A percentile compares a stretch with the other conserved stretches of the same genome.
Evolutionary conservation across 768 basidiomycete genomes (phyloP).

Genomic region (Chalciporus piperatus): DNA sequence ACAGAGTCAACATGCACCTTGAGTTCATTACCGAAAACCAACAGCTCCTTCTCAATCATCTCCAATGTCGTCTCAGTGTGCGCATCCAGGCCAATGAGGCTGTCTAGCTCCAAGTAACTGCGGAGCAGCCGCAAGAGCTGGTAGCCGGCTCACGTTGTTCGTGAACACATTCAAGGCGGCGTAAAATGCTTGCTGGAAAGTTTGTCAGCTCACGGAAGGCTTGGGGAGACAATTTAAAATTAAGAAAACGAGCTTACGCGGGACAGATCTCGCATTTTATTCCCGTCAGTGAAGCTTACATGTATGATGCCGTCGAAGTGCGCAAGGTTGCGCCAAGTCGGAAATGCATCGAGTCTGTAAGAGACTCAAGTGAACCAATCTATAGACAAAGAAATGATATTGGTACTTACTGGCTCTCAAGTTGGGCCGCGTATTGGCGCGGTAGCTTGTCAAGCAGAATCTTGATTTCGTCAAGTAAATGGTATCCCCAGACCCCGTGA

Average conservation of each 20-base stretch:
- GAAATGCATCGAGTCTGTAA: conserved; percentile 27
- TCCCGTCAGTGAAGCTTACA: conserved; percentile 33
- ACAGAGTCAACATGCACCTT: not conserved
- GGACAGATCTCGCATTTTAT: conserved; percentile 36
- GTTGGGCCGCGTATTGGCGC: too few species aligned
- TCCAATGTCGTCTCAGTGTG: conserved; percentile 30
- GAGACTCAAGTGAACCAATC: not conserved
- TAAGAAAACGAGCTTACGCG: conserved; percentile 24
- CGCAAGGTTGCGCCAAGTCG: conserved; percentile 34
- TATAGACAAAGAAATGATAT: not conserved
- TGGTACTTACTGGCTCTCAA: not conserved
- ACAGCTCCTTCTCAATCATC: conserved; percentile 16
- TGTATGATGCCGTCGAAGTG: conserved; percentile 29
- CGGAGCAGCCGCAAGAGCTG: conserved; percentile 27
- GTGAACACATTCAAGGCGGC: conserved; percentile 1
- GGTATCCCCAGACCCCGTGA: not conserved
- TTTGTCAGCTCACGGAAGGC: not conserved
- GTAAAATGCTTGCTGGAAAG: not conserved
- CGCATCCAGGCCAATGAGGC: conserved; percentile 27
- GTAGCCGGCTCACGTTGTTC: conserved; percentile 14
- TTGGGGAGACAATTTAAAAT: not conserved
- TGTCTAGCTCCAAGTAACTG: conserved; percentile 32
- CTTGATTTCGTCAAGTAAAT: not conserved
- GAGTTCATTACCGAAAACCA: conserved; percentile 8
- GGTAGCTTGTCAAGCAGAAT: not conserved